These are phyloP conservation scores for Crithidia mellificae DNA, from an alignment of 208 protist species.

Conservation along the genomic window DNA sequence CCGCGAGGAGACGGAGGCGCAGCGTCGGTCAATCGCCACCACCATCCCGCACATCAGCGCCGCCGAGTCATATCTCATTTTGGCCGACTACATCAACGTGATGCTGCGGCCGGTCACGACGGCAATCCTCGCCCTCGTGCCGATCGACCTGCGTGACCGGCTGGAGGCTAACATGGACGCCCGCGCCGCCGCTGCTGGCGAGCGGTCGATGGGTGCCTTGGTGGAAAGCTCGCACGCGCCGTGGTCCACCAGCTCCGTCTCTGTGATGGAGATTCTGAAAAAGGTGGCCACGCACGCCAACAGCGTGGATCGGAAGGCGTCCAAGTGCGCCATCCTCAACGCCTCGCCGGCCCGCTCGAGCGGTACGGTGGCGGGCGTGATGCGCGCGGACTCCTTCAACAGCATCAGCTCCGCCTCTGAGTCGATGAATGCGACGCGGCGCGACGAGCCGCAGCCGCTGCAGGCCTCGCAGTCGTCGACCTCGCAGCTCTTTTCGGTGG, in stretches of 20 bases:
- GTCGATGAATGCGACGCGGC: constrained; percentile 21
- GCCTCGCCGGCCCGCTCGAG: constrained; percentile 55
- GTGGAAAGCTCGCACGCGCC: constrained; percentile 11
- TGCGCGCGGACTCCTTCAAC: constrained; percentile 30
- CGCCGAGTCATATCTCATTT: constrained; percentile 16
- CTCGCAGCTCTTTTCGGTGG: constrained; percentile 13
- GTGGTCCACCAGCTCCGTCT: constrained; percentile 36
- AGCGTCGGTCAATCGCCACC: constrained; percentile 40
- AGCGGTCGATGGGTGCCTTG: background rate
- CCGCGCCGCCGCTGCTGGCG: constrained; percentile 8
- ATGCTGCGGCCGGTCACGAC: constrained; percentile 52
- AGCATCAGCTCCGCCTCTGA: constrained; percentile 24
- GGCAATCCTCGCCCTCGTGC: constrained; percentile 54
- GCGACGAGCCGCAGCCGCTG: constrained; percentile 10
- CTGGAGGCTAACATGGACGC: constrained; percentile 57
- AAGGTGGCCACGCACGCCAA: constrained; percentile 71
- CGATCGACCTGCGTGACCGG: constrained; percentile 75
- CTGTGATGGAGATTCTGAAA: constrained; percentile 74
- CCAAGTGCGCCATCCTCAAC: constrained; percentile 80
- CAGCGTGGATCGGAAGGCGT: constrained; percentile 83
- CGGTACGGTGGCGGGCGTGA: constrained; percentile 23
- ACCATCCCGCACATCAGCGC: constrained; percentile 29
- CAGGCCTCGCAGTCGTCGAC: constrained; percentile 9
- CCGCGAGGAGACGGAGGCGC: constrained; percentile 55
- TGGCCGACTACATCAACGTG: constrained; percentile 54